phyloP scores from a whole-genome alignment of 768 basidiomycete genomes.

The Bullera alba region DNA sequence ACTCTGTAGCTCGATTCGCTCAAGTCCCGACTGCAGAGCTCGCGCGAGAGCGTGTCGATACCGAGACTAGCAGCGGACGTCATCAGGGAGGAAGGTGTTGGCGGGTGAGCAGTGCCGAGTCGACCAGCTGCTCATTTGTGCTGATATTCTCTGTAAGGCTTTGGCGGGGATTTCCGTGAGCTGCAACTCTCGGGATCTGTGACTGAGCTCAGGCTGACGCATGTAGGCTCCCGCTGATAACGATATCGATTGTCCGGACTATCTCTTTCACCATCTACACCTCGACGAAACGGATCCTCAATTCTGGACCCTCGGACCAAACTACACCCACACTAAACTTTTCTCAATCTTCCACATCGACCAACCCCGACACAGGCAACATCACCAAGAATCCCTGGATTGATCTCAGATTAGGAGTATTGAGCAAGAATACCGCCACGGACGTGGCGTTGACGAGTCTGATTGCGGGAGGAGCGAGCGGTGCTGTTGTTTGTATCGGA shows the following conservation, averaged over 20 bases:
- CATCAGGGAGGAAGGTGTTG: conserved; percentile 47
- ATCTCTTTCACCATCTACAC: conserved; percentile 46
- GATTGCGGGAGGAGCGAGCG: conserved; percentile 78
- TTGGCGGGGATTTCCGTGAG: conserved; percentile 42
- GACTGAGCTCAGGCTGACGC: conserved; percentile 1
- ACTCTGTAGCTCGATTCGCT: conserved; percentile 72
- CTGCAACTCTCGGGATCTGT: background rate
- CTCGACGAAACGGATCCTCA: conserved; percentile 39
- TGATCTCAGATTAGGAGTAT: conserved; percentile 23
- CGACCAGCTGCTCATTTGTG: background rate
- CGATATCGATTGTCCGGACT: conserved; percentile 88
- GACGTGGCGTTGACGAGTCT: conserved; percentile 73
- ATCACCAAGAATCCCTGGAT: conserved; percentile 17
- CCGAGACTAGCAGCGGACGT: conserved; percentile 51
- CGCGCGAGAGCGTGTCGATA: conserved; percentile 66
- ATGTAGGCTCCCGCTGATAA: conserved; percentile 74
- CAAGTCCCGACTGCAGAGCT: conserved; percentile 86
- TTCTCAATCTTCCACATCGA: background rate
- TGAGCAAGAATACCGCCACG: conserved; percentile 39
- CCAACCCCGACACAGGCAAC: too few relatives aligned
- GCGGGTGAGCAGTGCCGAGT: conserved; percentile 58
- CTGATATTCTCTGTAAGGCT: conserved; percentile 15
- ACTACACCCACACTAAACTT: background rate
- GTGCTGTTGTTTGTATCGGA: conserved; percentile 78
- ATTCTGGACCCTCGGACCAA: conserved; percentile 5